Conservation (phyloP, 2,329 filamentous ascomycete species). For the Fusarium keratoplasticum region DNA sequence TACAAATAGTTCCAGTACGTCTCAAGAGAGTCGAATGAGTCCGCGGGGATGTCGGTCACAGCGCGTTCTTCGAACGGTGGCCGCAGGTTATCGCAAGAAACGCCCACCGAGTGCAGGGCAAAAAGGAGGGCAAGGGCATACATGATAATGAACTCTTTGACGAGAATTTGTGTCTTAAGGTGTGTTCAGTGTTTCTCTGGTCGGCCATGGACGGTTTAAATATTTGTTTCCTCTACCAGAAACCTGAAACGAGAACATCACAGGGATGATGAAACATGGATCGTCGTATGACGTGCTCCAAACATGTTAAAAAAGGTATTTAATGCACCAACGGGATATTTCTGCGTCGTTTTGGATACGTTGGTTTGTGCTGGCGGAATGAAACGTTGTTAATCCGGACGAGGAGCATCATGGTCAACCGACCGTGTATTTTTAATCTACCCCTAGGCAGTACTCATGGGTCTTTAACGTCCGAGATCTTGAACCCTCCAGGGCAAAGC, state of each 20-base stretch:
- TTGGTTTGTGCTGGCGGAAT: not conserved
- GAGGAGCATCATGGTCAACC: not conserved
- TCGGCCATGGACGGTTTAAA: not conserved
- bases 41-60: constrained; percentile 22
- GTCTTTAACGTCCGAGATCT: constrained; percentile 35
- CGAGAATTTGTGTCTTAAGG: not conserved
- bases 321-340: constrained; percentile 17
- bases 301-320: not conserved
- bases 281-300: not conserved
- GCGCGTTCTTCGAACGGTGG: constrained; percentile 20
- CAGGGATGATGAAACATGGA: constrained; percentile 19
- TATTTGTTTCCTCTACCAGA: not conserved
- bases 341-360: not conserved
- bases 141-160: not conserved
- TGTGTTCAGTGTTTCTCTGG: not conserved
- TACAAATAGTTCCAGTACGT: constrained; percentile 37
- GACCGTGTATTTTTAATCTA: not conserved
- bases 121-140: not conserved
- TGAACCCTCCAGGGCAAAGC: constrained; percentile 33
- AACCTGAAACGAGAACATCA: not conserved
- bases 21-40: constrained; percentile 25
- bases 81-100: constrained; percentile 11
- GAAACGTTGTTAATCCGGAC: not conserved
- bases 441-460: not conserved
- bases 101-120: not conserved